phyloP scores from a whole-genome alignment of 2,329 filamentous ascomycete genomes.

The Aspergillus brunneoviolaceus region DNA sequence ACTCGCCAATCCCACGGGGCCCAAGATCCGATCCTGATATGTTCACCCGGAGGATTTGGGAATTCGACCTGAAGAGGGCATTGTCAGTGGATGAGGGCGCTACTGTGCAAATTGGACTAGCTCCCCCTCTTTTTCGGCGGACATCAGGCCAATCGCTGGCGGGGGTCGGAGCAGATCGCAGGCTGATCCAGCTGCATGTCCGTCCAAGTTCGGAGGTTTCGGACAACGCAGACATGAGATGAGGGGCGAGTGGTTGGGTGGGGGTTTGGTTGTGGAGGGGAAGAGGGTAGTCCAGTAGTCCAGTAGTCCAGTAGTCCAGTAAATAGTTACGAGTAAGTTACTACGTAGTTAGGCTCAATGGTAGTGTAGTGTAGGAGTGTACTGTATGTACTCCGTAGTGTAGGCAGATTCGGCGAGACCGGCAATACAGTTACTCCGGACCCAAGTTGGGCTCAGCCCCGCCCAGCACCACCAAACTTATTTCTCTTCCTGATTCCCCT shows the following conservation, averaged over 20 bases:
- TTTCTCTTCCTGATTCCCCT: slow-evolving; percentile 14
- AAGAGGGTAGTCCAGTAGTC: no score
- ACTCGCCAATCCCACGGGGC: not conserved
- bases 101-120: not conserved
- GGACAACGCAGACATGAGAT: not conserved
- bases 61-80: no score
- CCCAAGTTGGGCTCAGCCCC: slow-evolving; percentile 6
- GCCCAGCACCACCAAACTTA: slow-evolving; percentile 12
- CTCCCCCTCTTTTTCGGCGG: no score
- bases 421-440: not conserved
- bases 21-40: not conserved
- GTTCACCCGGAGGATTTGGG: not conserved
- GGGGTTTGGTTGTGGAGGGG: not conserved
- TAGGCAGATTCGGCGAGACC: no score
- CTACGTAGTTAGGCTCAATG: no score
- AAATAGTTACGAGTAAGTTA: no score
- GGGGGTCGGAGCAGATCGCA: no score
- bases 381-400: no score
- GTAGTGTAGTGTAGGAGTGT: no score
- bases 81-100: no score
- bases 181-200: not conserved
- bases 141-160: no score
- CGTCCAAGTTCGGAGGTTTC: not conserved
- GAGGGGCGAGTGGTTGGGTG: not conserved
- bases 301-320: no score